Conservation (phyloP, 306 rosid genomes). For the Begonia masoniana region DNA sequence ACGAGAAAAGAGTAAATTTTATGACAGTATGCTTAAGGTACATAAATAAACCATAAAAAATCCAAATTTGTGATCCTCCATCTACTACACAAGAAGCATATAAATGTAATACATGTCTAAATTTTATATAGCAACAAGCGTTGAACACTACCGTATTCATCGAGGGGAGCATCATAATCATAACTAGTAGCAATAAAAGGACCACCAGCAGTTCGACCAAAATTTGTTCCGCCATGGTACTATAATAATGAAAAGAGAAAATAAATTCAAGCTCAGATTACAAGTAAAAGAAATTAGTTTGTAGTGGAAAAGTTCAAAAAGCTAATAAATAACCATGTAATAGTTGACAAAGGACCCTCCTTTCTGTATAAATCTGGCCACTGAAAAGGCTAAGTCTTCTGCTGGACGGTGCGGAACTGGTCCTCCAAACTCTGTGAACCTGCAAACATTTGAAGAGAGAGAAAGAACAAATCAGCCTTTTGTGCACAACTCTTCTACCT, state of each 20-base stretch:
- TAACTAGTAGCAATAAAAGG: slow-evolving; percentile 94
- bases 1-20: too few species aligned
- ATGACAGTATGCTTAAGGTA: too few species aligned
- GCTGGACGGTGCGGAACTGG: slow-evolving; percentile 90
- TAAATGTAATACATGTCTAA: too few species aligned
- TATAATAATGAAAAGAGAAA: slow-evolving; percentile 20
- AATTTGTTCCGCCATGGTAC: slow-evolving; percentile 98
- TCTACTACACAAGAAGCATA: too few species aligned
- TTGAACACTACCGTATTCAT: slow-evolving; percentile 68
- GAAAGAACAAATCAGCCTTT: not conserved
- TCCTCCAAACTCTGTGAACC: slow-evolving; percentile 96
- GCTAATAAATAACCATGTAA: slow-evolving; percentile 61
- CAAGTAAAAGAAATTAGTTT: slow-evolving; percentile 1
- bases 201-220: slow-evolving; percentile 98
- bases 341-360: slow-evolving; percentile 89
- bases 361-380: slow-evolving; percentile 88
- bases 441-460: slow-evolving; percentile 11
- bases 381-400: slow-evolving; percentile 85
- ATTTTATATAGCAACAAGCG: too few species aligned
- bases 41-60: too few species aligned
- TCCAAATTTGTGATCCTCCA: too few species aligned
- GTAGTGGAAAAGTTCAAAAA: slow-evolving; percentile 6
- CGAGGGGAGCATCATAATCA: slow-evolving; percentile 96
- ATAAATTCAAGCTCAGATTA: slow-evolving; percentile 12
- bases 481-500: not conserved